A percentile compares a stretch with the other conserved stretches of the same genome.
phyloP scores from a whole-genome alignment of 2,329 filamentous ascomycete genomes.

The Pseudocercospora crystallina region DNA sequence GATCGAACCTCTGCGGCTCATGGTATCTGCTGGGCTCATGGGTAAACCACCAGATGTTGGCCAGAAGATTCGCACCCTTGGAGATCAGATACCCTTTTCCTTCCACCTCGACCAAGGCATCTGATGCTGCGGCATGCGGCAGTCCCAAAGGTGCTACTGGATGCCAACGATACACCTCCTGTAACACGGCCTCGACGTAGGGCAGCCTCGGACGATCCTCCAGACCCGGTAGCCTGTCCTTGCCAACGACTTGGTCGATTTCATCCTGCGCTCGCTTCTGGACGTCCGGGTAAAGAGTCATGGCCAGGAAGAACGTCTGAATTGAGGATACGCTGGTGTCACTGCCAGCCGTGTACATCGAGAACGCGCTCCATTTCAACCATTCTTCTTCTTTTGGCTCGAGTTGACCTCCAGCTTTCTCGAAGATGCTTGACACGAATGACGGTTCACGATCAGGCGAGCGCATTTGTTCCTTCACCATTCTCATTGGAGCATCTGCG shows the following conservation, averaged over 20 bases:
- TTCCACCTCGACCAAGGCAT: conserved; percentile 39
- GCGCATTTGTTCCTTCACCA: conserved; percentile 40
- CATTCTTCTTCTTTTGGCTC: conserved; percentile 34
- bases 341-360: conserved; percentile 44
- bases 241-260: conserved; percentile 32
- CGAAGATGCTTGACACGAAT: conserved; percentile 43
- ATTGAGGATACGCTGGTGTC: conserved; percentile 36
- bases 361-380: conserved; percentile 44
- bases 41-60: conserved; percentile 40
- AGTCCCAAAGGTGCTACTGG: conserved; percentile 30
- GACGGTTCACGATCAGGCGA: conserved; percentile 37
- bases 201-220: conserved; percentile 33
- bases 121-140: conserved; percentile 45
- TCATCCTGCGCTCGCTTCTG: conserved; percentile 34
- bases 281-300: conserved; percentile 30
- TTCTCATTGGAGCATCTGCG: conserved; percentile 44
- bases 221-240: conserved; percentile 28
- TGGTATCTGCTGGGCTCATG: conserved; percentile 26
- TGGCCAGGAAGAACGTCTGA: conserved; percentile 37
- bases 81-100: conserved; percentile 45
- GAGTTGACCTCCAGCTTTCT: conserved; percentile 25
- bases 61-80: conserved; percentile 39
- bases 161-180: conserved; percentile 38
- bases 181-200: conserved; percentile 34
- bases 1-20: conserved; percentile 31